phyloP scores from a whole-genome alignment of 2,329 filamentous ascomycete species.

The Pezicula radicicola region DNA sequence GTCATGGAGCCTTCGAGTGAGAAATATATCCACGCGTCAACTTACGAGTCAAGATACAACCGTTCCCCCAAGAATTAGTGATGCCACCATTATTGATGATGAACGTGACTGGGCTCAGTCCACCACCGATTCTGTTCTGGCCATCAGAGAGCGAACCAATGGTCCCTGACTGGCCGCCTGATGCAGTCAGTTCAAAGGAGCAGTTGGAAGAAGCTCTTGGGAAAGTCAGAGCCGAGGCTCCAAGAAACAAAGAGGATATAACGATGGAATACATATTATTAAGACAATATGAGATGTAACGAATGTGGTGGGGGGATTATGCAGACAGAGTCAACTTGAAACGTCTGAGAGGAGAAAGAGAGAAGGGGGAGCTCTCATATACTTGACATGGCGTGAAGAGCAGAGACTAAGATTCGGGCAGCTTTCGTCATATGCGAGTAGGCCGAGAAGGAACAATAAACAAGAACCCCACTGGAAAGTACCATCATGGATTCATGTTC shows the following conservation, averaged over 20 bases:
- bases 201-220: conserved; percentile 34
- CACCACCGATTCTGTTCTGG: conserved; percentile 56
- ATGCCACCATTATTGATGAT: conserved; percentile 53
- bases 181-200: conserved; percentile 50
- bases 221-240: conserved; percentile 38
- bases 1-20: neutral
- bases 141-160: conserved; percentile 61
- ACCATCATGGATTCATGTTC: no score
- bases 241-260: conserved; percentile 32
- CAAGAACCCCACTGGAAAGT: no score
- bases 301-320: neutral
- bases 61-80: conserved; percentile 51
- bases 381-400: no score
- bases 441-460: no score
- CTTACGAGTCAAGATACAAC: conserved; percentile 60
- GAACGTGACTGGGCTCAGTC: conserved; percentile 44
- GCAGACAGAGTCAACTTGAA: neutral
- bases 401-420: no score
- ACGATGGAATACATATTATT: conserved; percentile 38
- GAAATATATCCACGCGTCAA: neutral
- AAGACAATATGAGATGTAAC: conserved; percentile 1
- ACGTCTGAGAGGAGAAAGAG: no score
- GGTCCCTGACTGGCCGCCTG: conserved; percentile 45
- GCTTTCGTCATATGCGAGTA: no score
- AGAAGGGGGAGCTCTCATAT: no score